Conservation (phyloP, 805 yeast genomes). For the Kluyveromyces aestuarii region DNA sequence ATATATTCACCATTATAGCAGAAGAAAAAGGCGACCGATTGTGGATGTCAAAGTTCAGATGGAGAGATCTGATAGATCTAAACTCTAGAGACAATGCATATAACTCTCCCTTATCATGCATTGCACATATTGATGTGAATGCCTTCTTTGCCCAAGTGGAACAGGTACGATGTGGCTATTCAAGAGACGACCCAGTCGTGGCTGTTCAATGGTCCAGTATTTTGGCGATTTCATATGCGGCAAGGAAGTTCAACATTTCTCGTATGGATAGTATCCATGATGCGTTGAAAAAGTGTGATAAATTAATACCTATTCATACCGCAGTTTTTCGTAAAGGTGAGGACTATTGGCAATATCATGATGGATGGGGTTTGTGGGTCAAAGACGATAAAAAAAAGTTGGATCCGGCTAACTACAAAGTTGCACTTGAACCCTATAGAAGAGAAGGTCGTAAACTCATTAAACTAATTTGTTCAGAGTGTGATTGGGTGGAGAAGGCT, state of each 20-base stretch:
- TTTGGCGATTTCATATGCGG: conserved; percentile 88
- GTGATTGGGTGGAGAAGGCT: conserved; percentile 79
- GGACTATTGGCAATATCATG: conserved; percentile 67
- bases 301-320: conserved; percentile 74
- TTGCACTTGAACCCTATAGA: conserved; percentile 84
- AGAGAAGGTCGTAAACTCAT: conserved; percentile 77
- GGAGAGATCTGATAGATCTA: conserved; percentile 41
- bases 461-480: conserved; percentile 48
- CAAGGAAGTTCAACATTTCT: conserved; percentile 71
- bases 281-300: conserved; percentile 71
- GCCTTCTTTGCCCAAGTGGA: conserved; percentile 96
- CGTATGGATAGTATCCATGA: conserved; percentile 65
- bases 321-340: conserved; percentile 90
- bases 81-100: conserved; percentile 40
- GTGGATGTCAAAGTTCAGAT: conserved; percentile 36
- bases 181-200: conserved; percentile 72
- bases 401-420: conserved; percentile 68
- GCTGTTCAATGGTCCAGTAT: conserved; percentile 89
- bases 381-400: conserved; percentile 37
- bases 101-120: conserved; percentile 61
- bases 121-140: conserved; percentile 84
- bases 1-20: neutral
- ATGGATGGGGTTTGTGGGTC: conserved; percentile 28
- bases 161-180: conserved; percentile 58
- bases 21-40: neutral